Base-by-base conservation (phyloP, 2,329 filamentous ascomycete genomes). In the Sodiomyces alkalinus region DNA sequence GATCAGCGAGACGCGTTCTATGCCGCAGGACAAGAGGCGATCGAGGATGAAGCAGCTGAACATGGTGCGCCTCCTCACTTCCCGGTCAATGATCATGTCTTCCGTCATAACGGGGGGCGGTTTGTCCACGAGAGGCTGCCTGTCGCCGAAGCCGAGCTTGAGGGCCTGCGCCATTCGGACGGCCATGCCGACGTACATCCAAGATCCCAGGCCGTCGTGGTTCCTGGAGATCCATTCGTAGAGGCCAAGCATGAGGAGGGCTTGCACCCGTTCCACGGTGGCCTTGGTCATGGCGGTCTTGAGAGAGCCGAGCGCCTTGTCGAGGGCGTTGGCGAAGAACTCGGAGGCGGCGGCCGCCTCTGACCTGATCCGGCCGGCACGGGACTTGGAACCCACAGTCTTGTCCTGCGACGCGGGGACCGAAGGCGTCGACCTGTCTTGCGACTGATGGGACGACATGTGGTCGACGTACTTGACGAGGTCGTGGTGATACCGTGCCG, bases 41-140 rank as follows among this genome's bases (percentile, higher is more conserved):
- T 83, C 78, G 39, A 83, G 58, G 28, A 81, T 72, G 33, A 79
- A 73, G 41, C 76, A 80, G 39, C 76, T 80, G 56, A 77, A 82
- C 56, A 81, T 78, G 1, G 77, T 80, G 6, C 79, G 65, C 16
- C 78, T 60, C 34, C 64, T 59, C 9, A 75, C 64, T 46, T 83
- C 78, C 32, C 68, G 43, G 29, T 39, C 36, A 37, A 23, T 62
- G 48, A 19, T 47, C 37, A 25, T 45, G 32, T 22, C 42, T 37
- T 44, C 43, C 28, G 27, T 22, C 31, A 3, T 11, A 38, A 27
- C 29, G 7, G 27, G 23, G 2, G 26, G 22, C 37, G 28, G 13
- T 38, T 28, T 30, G 22, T 37, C 34, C 37, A 12, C 33, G 31
- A 19, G 39, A 35, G 16, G 36, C 31, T 50, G 34, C 31, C 47